Conservation (phyloP, 2,329 filamentous ascomycete genomes). For the Dothistroma pini region DNA sequence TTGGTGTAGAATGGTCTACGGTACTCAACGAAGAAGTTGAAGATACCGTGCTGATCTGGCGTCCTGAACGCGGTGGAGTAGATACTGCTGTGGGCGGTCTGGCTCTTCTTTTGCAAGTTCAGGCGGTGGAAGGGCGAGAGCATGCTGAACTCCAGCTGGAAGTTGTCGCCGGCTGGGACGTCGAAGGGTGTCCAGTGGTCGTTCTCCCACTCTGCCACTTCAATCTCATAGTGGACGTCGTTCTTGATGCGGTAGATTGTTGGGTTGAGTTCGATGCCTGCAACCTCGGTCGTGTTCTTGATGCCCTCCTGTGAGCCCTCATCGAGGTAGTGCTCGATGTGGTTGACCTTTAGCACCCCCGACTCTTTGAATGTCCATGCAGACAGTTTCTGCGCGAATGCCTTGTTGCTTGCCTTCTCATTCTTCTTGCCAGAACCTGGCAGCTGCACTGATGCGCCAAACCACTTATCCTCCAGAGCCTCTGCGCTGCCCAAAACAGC, state of each 20-base stretch:
- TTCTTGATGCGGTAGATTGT: slow-evolving; percentile 94
- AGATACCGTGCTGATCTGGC: slow-evolving; percentile 97
- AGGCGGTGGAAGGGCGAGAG: slow-evolving; percentile 95
- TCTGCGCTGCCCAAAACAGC: slow-evolving; percentile 82
- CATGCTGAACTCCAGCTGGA: slow-evolving; percentile 99
- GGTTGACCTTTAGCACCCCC: slow-evolving; percentile 81
- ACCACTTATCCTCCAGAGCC: slow-evolving; percentile 84
- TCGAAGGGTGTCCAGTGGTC: slow-evolving; percentile 72
- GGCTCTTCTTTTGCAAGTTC: slow-evolving; percentile 55
- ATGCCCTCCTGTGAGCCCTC: slow-evolving; percentile 48
- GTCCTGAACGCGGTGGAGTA: slow-evolving; percentile 74
- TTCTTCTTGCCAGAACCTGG: slow-evolving; percentile 50
- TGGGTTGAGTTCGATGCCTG: slow-evolving; percentile 63
- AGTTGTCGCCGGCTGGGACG: slow-evolving; percentile 63
- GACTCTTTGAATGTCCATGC: slow-evolving; percentile 96
- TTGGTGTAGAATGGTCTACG: slow-evolving; percentile 88
- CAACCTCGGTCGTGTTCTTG: slow-evolving; percentile 32
- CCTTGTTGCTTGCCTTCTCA: slow-evolving; percentile 69
- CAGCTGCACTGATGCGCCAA: slow-evolving; percentile 70
- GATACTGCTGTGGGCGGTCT: slow-evolving; percentile 64
- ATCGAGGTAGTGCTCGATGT: slow-evolving; percentile 69
- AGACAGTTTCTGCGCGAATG: slow-evolving; percentile 80
- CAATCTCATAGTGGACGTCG: slow-evolving; percentile 84
- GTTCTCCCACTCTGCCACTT: slow-evolving; percentile 78
- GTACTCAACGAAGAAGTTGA: slow-evolving; percentile 97